Evolutionary conservation across 352 stramenopile species (phyloP), one percentile per base, ranked within the genome.

Genomic region (Globisporangium nodosum): DNA sequence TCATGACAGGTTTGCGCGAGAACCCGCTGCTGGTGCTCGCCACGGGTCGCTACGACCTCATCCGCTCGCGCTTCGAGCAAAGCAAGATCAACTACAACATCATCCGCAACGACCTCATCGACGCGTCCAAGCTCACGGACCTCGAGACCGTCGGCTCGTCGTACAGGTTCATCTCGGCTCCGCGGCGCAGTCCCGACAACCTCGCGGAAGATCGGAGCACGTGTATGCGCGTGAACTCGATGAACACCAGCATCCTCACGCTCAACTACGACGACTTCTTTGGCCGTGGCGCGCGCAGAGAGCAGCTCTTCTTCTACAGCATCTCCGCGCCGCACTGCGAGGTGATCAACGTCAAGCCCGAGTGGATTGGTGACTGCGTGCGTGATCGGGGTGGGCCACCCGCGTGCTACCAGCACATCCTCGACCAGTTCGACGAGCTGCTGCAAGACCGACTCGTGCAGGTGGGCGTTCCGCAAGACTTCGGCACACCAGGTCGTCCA

Each of bases 201-300:
- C 37, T 81, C 3, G 65, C 57, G 0, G 61, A 75, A 39, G 73
- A 81, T 33, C 45, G 68, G 45, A 81, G 70, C 61, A 75, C 66
- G 3, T 81, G 70, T 37, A 16, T 77, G 50, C 70, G 70, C 6
- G 70, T 81, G 5, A 79, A 77, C 53, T 63, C 62, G 11, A 77
- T 81, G 33, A 79, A 76, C 49, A 63, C 68, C 40, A 71, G 60
- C 11, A 52, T 68, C 30, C 51, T 64, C 6, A 59, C 63, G 24
- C 48, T 76, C 30, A 64, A 78, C 43, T 81, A 71, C 30, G 61
- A 81, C 55, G 70, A 81, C 52, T 70, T 71, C 30, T 79, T 69
- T 63, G 73, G 70, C 1, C 62, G 49, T 18, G 66, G 66, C 24
- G 58, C 70, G 60, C 65, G 73, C 0, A 60, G 70, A 5, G 59